These are phyloP conservation scores for Neophaeococcomyces aloes DNA, from an alignment of 2,329 filamentous ascomycete genomes.

Conservation along the genomic window DNA sequence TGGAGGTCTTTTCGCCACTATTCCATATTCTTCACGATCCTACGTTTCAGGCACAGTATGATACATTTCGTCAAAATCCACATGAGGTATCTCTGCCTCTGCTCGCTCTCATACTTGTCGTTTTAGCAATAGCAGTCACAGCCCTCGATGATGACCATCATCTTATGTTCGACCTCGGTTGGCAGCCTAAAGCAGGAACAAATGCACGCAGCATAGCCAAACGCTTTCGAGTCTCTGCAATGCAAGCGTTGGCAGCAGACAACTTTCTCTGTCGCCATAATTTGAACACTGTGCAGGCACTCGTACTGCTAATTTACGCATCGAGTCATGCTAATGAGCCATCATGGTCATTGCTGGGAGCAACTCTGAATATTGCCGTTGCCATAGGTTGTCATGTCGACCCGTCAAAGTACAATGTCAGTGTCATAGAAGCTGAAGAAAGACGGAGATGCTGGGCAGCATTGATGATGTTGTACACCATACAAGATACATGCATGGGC, in stretches of 20 bases:
- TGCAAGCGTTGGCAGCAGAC: constrained; percentile 32
- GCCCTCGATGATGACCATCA: constrained; percentile 29
- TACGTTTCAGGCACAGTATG: constrained; percentile 32
- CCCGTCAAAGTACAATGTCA: constrained; percentile 28
- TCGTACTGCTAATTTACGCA: constrained; percentile 32
- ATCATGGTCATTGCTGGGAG: constrained; percentile 32
- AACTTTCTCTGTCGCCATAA: constrained; percentile 30
- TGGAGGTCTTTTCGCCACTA: constrained; percentile 31
- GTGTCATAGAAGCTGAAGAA: constrained; percentile 30
- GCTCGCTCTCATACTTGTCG: constrained; percentile 31
- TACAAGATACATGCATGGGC: constrained; percentile 30
- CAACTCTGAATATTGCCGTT: constrained; percentile 32
- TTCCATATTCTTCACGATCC: constrained; percentile 35
- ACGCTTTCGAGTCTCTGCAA: constrained; percentile 29
- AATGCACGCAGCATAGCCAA: constrained; percentile 30
- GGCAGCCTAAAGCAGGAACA: constrained; percentile 27
- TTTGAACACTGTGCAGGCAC: constrained; percentile 31
- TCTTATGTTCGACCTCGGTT: constrained; percentile 28
- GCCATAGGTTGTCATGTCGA: constrained; percentile 35
- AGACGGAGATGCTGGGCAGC: constrained; percentile 32
- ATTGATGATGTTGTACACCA: constrained; percentile 32
- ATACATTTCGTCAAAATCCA: constrained; percentile 28
- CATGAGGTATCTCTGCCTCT: constrained; percentile 28
- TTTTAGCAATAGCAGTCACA: constrained; percentile 31
- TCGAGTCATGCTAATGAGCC: constrained; percentile 28